Percentiles rank a stretch among this genome's conserved stretches.
Evolutionary conservation across 345 rosid species (phyloP).

Genomic region (Aethionema arabicum): DNA sequence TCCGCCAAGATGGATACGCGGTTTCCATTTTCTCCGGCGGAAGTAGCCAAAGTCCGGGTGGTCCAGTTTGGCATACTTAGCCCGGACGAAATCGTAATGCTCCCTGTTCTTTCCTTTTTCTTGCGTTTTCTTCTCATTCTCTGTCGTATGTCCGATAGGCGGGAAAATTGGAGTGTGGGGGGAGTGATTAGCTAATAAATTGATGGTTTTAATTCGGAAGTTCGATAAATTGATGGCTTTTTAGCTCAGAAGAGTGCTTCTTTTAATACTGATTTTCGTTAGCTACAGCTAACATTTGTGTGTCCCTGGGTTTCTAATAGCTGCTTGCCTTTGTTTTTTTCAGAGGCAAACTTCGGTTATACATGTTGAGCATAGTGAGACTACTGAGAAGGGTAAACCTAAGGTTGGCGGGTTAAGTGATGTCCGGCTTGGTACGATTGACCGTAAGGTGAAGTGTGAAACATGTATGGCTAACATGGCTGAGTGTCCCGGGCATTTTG

Average conservation of each 20-base stretch:
- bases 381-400: slow-evolving; percentile 90
- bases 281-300: background rate
- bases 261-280: background rate
- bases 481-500: slow-evolving; percentile 95
- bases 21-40: slow-evolving; percentile 89
- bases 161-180: background rate
- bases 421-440: slow-evolving; percentile 82
- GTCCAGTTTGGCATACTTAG: slow-evolving; percentile 96
- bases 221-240: background rate
- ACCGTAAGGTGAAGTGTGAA: slow-evolving; percentile 86
- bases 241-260: slow-evolving; percentile 2
- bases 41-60: slow-evolving; percentile 82
- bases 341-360: slow-evolving; percentile 99
- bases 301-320: slow-evolving; percentile 13
- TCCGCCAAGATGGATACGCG: slow-evolving; percentile 55
- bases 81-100: slow-evolving; percentile 91
- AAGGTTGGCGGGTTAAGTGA: slow-evolving; percentile 86
- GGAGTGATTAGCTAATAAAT: background rate
- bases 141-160: slow-evolving; percentile 28
- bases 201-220: background rate
- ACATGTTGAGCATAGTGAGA: slow-evolving; percentile 84
- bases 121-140: slow-evolving; percentile 22
- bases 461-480: slow-evolving; percentile 96
- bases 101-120: slow-evolving; percentile 18
- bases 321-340: background rate